Percentiles rank a stretch among this genome's conserved stretches.
These are phyloP conservation scores for Leptodontidium sp. DNA, from an alignment of 2,329 filamentous ascomycete species.

Conservation along the genomic window DNA sequence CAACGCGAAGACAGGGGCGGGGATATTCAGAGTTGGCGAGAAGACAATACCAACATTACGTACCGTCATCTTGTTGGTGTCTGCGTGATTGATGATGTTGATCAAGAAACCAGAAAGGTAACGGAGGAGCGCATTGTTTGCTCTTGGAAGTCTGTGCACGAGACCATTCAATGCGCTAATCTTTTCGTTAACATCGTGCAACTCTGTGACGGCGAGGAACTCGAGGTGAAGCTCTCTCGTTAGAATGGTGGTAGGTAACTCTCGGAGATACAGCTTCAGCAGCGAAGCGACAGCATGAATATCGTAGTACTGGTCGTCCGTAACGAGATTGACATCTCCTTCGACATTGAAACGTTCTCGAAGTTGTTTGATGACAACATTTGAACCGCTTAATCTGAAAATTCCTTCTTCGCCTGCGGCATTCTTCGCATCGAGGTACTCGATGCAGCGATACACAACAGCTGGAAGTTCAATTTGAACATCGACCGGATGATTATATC, in stretches of 20 bases:
- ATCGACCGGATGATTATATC: conserved; percentile 77
- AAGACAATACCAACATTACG: conserved; percentile 98
- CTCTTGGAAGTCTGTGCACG: conserved; percentile 79
- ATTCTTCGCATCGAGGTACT: conserved; percentile 86
- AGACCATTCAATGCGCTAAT: conserved; percentile 78
- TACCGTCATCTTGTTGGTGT: conserved; percentile 97
- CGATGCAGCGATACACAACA: conserved; percentile 93
- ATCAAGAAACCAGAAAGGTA: conserved; percentile 90
- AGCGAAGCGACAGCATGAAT: conserved; percentile 95
- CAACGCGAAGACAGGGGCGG: conserved; percentile 90
- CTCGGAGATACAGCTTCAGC: conserved; percentile 91
- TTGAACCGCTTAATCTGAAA: conserved; percentile 96
- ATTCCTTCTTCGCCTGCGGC: conserved; percentile 91
- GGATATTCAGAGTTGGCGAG: conserved; percentile 95
- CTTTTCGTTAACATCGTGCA: conserved; percentile 78
- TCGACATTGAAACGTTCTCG: conserved; percentile 94
- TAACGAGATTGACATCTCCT: conserved; percentile 86
- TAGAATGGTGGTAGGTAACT: conserved; percentile 89
- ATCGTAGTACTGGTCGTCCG: conserved; percentile 87
- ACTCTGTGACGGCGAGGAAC: conserved; percentile 85
- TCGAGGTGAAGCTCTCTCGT: conserved; percentile 90
- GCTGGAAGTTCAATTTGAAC: conserved; percentile 82
- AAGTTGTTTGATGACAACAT: conserved; percentile 88
- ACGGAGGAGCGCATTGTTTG: conserved; percentile 82
- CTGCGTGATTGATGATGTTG: conserved; percentile 88